A percentile compares a stretch with the other conserved stretches of the same genome.
These are phyloP conservation scores for Zygosaccharomyces pseudobailii DNA, from an alignment of 1,139 yeast genomes.

Conservation along the genomic window DNA sequence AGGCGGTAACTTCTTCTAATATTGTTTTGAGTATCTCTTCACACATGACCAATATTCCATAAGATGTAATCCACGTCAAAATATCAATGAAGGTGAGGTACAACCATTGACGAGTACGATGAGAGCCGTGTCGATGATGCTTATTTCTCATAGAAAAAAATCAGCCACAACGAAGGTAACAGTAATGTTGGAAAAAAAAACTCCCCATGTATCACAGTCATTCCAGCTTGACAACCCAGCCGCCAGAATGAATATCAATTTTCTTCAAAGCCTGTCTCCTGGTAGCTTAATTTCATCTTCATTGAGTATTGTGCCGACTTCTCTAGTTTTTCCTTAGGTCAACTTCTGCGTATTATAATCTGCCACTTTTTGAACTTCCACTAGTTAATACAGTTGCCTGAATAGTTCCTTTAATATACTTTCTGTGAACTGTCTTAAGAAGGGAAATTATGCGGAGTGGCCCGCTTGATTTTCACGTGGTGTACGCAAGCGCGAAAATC, in stretches of 20 bases:
- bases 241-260: background rate
- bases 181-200: too few species aligned
- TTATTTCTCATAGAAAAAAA: background rate
- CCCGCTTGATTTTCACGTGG: too few species aligned
- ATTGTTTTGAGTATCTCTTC: background rate
- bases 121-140: background rate
- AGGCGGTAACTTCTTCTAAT: constrained; percentile 56
- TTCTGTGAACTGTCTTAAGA: too few species aligned
- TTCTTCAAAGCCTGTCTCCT: too few species aligned
- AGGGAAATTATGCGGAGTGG: too few species aligned
- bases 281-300: too few species aligned
- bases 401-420: too few species aligned
- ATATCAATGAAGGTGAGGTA: background rate
- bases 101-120: background rate
- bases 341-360: too few species aligned
- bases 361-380: too few species aligned
- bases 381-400: too few species aligned
- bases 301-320: accelerated
- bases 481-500: too few species aligned
- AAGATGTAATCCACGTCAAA: background rate
- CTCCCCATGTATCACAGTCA: background rate
- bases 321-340: too few species aligned
- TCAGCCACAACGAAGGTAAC: background rate
- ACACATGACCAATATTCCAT: background rate
- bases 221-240: background rate